Percentiles rank a stretch among this genome's conserved stretches.
phyloP scores from a whole-genome alignment of 148 eudicot species.

The Rhododendron griersonianum region DNA sequence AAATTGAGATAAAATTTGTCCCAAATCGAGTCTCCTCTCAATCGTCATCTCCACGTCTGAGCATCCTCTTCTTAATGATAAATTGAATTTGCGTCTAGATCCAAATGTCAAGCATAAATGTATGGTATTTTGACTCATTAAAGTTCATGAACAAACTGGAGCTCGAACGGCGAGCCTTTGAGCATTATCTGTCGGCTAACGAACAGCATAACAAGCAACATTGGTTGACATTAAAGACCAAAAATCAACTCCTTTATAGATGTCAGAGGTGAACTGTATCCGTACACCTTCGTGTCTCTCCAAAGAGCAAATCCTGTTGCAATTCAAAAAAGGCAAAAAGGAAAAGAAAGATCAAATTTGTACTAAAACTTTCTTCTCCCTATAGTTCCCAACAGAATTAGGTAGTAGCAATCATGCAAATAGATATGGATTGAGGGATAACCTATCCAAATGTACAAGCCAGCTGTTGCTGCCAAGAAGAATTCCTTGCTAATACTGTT shows the following conservation, averaged over 20 bases:
- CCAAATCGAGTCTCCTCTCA: neutral
- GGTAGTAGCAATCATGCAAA: neutral
- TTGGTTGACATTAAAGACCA: constrained; percentile 23
- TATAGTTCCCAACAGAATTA: neutral
- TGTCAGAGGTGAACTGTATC: constrained; percentile 44
- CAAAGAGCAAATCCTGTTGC: constrained; percentile 55
- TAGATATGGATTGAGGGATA: constrained; percentile 17
- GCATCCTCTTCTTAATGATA: too few relatives aligned
- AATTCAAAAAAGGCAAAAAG: neutral
- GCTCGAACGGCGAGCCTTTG: neutral
- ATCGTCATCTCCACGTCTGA: neutral
- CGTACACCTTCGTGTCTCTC: constrained; percentile 62
- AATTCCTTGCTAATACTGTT: constrained; percentile 66
- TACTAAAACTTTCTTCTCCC: neutral
- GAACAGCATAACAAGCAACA: neutral
- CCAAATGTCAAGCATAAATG: neutral
- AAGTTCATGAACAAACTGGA: neutral
- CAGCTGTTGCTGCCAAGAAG: constrained; percentile 70
- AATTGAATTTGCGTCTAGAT: too few relatives aligned
- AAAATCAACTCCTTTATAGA: constrained; percentile 56
- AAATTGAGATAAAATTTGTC: neutral
- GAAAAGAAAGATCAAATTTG: neutral
- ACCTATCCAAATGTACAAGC: constrained; percentile 77
- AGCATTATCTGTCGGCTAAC: neutral
- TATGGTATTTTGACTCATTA: neutral